Evolutionary conservation across 441 rosid genomes (phyloP), one percentile per base, ranked within the genome.

Genomic region (Erysimum pusillum): DNA sequence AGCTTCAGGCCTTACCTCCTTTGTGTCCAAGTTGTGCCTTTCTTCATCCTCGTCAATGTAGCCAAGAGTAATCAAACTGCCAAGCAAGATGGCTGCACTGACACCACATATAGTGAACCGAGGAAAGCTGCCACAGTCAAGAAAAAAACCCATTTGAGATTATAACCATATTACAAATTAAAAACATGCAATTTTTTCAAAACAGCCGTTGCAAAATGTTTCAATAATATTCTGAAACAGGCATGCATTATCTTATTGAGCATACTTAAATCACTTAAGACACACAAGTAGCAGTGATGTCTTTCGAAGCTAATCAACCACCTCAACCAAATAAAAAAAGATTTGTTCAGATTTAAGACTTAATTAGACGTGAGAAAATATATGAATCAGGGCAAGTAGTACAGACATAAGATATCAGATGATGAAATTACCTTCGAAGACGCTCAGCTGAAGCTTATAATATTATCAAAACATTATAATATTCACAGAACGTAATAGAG

Each of bases 11-110:
- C 39, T 64, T 64, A 89, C 94, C 97, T 87, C 94, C 97, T 9
- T 83, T 62, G 70, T 88, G 92, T 68, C 94, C 97, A 89, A 89
- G 83, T 79, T 86, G 78, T 88, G 91, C 74, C 94, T 84, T 67
- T 84, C 91, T 46, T 84, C 86, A 81, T 91, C 97, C 85, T 89
- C 92, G 51, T 86, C 88, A 35, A 87, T 79, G 79, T 79, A 82
- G 38, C 89, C 85, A 76, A 91, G 87, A 75, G 89, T 85, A 58
- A 84, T 75, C 87, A 88, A 79, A 83, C 92, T 81, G 78, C 88
- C 86, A 73, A 89, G 76, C 45, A 88, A 75, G 76, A 86, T 75
- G 58, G 79, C 89, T 74, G 88, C 94, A 80, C 94, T 89, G 61
- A 82, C 42, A 22, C 87, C 73, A 56, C 89, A 88, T 34, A 85